A percentile compares a stretch with the other conserved stretches of the same genome.
phyloP scores from a whole-genome alignment of 371 early-diverging fungal genomes.

The Capillidium rhysosporum region DNA sequence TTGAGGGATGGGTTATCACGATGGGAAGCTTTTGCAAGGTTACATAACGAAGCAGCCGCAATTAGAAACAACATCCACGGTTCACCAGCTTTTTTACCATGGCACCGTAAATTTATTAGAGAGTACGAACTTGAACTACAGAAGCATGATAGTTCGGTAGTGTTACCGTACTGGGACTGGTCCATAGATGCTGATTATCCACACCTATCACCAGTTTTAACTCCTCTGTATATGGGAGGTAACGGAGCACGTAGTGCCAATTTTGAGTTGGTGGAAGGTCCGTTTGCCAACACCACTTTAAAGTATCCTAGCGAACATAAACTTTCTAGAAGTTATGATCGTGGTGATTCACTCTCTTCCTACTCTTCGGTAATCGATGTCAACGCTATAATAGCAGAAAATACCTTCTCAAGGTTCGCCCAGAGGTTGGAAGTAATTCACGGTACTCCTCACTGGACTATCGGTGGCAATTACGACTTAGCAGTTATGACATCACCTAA shows the following conservation, averaged over 20 bases:
- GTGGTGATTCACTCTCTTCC: neutral
- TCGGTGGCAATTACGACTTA: conserved; percentile 21
- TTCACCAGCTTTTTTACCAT: conserved; percentile 2
- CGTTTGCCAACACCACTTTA: neutral
- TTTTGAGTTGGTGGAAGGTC: neutral
- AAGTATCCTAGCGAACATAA: neutral
- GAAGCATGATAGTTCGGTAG: neutral
- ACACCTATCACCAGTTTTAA: conserved; percentile 7
- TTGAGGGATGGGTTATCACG: too few species aligned
- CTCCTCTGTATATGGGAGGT: conserved; percentile 8
- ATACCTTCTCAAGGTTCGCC: neutral
- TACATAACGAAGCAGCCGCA: too few species aligned
- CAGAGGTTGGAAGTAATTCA: neutral
- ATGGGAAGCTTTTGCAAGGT: too few species aligned
- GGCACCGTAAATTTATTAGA: conserved; percentile 3
- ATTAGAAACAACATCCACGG: neutral
- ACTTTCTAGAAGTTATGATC: neutral
- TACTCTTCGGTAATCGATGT: neutral
- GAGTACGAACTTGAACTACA: neutral
- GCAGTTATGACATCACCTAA: conserved; percentile 16
- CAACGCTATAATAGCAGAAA: too few species aligned
- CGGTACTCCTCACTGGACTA: neutral
- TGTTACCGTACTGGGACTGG: conserved; percentile 2
- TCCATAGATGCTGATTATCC: conserved; percentile 7
- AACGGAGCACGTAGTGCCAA: conserved; percentile 6